Evolutionary conservation across 2,329 filamentous ascomycete genomes (phyloP).

Genomic region (Waltergamsia citrina): DNA sequence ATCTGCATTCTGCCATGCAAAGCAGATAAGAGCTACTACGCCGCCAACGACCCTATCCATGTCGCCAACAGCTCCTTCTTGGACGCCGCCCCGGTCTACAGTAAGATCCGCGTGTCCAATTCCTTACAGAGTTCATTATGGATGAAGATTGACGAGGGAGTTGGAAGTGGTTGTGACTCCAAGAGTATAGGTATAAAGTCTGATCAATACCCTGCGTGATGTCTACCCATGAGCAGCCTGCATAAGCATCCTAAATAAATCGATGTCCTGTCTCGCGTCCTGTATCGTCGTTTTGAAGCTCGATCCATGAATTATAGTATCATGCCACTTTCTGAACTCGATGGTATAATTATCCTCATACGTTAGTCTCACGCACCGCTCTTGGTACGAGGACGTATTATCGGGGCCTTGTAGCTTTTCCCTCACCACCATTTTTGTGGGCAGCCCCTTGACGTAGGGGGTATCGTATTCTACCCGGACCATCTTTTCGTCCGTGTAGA

Average conservation of each 20-base stretch:
- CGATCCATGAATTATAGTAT: slow-evolving; percentile 11
- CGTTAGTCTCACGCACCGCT: slow-evolving; percentile 27
- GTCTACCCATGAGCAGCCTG: slow-evolving; percentile 7
- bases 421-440: slow-evolving; percentile 35
- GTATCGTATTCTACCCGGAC: slow-evolving; percentile 46
- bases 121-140: too few relatives aligned
- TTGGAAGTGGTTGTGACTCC: too few relatives aligned
- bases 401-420: slow-evolving; percentile 29
- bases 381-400: slow-evolving; percentile 28
- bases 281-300: slow-evolving; percentile 15
- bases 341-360: slow-evolving; percentile 32
- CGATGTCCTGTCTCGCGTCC: slow-evolving; percentile 19
- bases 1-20: too few relatives aligned
- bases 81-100: too few relatives aligned
- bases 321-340: slow-evolving; percentile 23
- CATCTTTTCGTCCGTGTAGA: slow-evolving; percentile 44
- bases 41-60: too few relatives aligned
- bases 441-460: slow-evolving; percentile 46
- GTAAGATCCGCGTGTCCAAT: too few relatives aligned
- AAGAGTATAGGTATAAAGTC: too few relatives aligned
- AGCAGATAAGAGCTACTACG: too few relatives aligned
- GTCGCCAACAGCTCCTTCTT: too few relatives aligned
- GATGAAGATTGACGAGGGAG: too few relatives aligned
- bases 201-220: too few relatives aligned
- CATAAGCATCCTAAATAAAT: slow-evolving; percentile 19